A percentile compares a stretch with the other conserved stretches of the same genome.
phyloP scores from a whole-genome alignment of 2,329 filamentous ascomycete genomes.

The Calycina herbarum region DNA sequence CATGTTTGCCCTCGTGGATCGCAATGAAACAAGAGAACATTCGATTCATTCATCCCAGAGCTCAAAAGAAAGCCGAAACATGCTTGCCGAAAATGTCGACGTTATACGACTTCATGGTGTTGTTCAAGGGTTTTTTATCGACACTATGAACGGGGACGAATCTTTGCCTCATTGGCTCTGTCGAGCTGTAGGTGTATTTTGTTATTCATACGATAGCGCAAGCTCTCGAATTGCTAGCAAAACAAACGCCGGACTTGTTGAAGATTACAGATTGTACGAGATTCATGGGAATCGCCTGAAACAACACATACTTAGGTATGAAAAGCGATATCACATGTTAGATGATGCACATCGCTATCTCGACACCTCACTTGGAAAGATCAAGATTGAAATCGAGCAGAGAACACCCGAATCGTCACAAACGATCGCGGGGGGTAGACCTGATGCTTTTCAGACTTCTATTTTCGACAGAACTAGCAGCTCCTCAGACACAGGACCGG shows the following conservation, averaged over 20 bases:
- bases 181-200: constrained; percentile 49
- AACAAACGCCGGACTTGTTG: constrained; percentile 46
- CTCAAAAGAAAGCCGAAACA: constrained; percentile 43
- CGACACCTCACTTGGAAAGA: constrained; percentile 40
- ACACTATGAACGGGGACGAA: constrained; percentile 43
- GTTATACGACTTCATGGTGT: constrained; percentile 52
- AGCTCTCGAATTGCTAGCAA: constrained; percentile 45
- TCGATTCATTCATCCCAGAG: constrained; percentile 37
- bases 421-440: constrained; percentile 40
- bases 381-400: constrained; percentile 45
- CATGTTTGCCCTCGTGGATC: constrained; percentile 52
- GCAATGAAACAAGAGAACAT: constrained; percentile 43
- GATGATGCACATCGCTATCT: constrained; percentile 39
- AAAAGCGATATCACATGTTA: constrained; percentile 38
- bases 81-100: constrained; percentile 48
- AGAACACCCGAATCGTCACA: constrained; percentile 45
- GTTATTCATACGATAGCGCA: constrained; percentile 49
- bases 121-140: constrained; percentile 54
- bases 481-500: constrained; percentile 48
- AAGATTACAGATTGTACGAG: constrained; percentile 53
- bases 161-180: constrained; percentile 50
- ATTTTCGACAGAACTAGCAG: constrained; percentile 54
- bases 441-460: constrained; percentile 41
- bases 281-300: constrained; percentile 52
- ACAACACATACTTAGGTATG: constrained; percentile 44